Conservation (phyloP, 1,284 basidiomycete genomes). For the Meira nashicola region DNA sequence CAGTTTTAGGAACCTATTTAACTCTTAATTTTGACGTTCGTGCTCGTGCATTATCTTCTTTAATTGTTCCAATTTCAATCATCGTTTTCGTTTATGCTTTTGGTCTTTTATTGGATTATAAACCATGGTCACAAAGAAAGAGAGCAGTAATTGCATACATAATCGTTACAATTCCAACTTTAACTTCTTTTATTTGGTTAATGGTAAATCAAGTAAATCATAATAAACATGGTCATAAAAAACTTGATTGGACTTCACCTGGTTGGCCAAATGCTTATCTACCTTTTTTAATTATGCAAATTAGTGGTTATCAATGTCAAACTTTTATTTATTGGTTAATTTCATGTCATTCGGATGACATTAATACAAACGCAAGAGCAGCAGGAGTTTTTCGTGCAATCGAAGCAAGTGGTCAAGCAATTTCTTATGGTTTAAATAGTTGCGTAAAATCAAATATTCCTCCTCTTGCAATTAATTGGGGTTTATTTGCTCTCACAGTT, state of each 20-base stretch:
- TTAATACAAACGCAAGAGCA: slow-evolving; percentile 7
- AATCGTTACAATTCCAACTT: slow-evolving; percentile 32
- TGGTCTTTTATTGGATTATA: slow-evolving; percentile 34
- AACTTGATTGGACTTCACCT: slow-evolving; percentile 29
- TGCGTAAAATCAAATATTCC: not conserved
- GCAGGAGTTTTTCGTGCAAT: slow-evolving; percentile 14
- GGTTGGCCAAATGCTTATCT: slow-evolving; percentile 28
- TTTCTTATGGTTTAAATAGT: slow-evolving; percentile 12
- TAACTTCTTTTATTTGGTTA: slow-evolving; percentile 35
- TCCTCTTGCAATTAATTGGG: too few species aligned
- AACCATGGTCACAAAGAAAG: slow-evolving; percentile 23
- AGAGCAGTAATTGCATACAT: slow-evolving; percentile 29
- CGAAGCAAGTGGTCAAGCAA: slow-evolving; percentile 14
- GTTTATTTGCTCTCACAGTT: too few species aligned
- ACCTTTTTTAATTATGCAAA: slow-evolving; percentile 40
- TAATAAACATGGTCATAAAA: slow-evolving; percentile 20
- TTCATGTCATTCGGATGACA: slow-evolving; percentile 30
- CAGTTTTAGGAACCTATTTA: slow-evolving; percentile 32
- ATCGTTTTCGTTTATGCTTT: slow-evolving; percentile 32
- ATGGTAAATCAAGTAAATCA: slow-evolving; percentile 26
- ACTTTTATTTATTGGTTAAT: slow-evolving; percentile 42
- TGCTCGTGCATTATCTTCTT: slow-evolving; percentile 32
- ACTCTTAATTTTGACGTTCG: slow-evolving; percentile 40
- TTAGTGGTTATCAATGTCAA: slow-evolving; percentile 32
- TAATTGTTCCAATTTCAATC: slow-evolving; percentile 38